Base-by-base conservation (phyloP, 2,329 filamentous ascomycete species). In the Apiospora koreana region DNA sequence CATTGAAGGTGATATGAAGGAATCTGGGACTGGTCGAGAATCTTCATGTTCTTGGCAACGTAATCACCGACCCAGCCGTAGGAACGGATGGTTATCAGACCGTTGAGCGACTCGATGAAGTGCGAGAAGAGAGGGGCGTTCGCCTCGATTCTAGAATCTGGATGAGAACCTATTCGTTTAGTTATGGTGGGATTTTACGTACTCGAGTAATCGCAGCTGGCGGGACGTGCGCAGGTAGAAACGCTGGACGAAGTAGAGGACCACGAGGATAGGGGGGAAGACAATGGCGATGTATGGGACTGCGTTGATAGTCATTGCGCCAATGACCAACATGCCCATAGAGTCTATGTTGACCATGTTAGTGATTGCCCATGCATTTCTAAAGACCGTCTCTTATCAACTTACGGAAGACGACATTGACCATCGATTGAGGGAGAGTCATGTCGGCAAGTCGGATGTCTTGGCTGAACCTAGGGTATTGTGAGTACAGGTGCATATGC, bases 11-110 rank as follows among this genome's bases (percentile, higher is more conserved):
- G 76, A 68, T 81, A 81, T 25, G 73, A 77, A 9, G 79, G 76
- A 38, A 73, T 72, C 66, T 80, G 79, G 9, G 76, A 76, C 8
- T 68, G 68, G 54, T 78, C 74, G 10, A 80, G 66, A n/a, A 98
- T 31, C 28, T 54, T 16, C 43, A 48, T 48, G 46, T 68, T 68
- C n/a, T 38, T 68, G 23, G 43, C 18, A 18, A 41, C 35, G 14
- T 68, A 68, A 2, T 16, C 45, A 21, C 31, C 45, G 6, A 25
- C 35, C 66, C 66, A 68, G 12, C 43, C 43, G 35, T 48, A 68
- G 18, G 66, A 54, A 12, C 66, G 66, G 23, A 68, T 68, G 14
- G 66, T 68, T 3, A 48, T 35, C 31, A 68, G 31, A 16, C 66
- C 66, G 31, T 18, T 54, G n/a, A 50, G 45, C 28, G 66, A 68